Conservation (phyloP, 1,284 basidiomycete species). For the Laetiporus sulphureus region DNA sequence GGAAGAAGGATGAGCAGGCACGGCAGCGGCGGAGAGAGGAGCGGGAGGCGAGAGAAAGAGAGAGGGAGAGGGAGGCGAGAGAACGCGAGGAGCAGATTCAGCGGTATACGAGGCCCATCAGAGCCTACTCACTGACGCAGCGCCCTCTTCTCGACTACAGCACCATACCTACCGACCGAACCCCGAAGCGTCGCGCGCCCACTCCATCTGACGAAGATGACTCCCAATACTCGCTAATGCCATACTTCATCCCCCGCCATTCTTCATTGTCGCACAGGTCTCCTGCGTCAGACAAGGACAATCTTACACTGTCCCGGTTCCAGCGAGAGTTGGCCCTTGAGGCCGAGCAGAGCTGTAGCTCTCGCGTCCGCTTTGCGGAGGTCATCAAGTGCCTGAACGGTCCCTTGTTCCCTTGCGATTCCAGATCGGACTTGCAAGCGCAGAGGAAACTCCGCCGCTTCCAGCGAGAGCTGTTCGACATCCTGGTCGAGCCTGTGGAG, state of each 20-base stretch:
- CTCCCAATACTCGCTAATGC: conserved; percentile 21
- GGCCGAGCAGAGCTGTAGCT: conserved; percentile 16
- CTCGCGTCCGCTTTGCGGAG: conserved; percentile 45
- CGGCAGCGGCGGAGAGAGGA: conserved; percentile 22
- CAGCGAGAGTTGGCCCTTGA: conserved; percentile 18
- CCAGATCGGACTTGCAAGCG: conserved; percentile 22
- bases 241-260: conserved; percentile 14
- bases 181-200: conserved; percentile 12
- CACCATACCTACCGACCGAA: conserved; percentile 17
- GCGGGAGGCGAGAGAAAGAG: conserved; percentile 25
- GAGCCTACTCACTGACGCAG: conserved; percentile 15
- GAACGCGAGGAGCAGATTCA: conserved; percentile 16
- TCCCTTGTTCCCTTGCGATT: conserved; percentile 43
- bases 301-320: conserved; percentile 15
- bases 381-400: conserved; percentile 56
- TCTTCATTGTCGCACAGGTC: conserved; percentile 10
- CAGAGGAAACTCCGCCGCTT: conserved; percentile 24
- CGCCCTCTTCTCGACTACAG: conserved; percentile 24
- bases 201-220: conserved; percentile 12
- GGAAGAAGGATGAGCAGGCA: conserved; percentile 31
- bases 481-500: conserved; percentile 38
- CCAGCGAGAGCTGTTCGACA: conserved; percentile 39
- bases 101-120: conserved; percentile 14
- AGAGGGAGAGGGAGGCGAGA: conserved; percentile 27
- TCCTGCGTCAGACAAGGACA: conserved; percentile 16